phyloP scores from a whole-genome alignment of 805 yeast species.

The Saturnispora kantuleensis region DNA sequence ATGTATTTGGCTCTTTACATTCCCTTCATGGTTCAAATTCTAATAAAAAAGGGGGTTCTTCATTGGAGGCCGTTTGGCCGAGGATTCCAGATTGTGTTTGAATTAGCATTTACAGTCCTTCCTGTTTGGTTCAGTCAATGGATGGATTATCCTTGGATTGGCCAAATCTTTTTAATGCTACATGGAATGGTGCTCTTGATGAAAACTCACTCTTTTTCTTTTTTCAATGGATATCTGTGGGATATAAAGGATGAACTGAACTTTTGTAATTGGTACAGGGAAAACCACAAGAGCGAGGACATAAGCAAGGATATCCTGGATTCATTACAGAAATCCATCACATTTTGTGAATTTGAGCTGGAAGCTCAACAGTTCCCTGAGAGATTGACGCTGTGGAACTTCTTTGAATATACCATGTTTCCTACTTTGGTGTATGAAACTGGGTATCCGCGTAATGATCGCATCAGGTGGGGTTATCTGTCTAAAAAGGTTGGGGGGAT shows the following conservation, averaged over 20 bases:
- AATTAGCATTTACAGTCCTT: slow-evolving; percentile 40
- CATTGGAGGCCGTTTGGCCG: slow-evolving; percentile 62
- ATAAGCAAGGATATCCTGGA: slow-evolving; percentile 24
- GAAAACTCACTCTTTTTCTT: slow-evolving; percentile 93
- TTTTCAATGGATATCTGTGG: slow-evolving; percentile 88
- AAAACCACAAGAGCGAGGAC: slow-evolving; percentile 28
- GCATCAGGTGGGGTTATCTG: slow-evolving; percentile 62
- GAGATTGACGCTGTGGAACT: slow-evolving; percentile 57
- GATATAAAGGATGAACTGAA: slow-evolving; percentile 43
- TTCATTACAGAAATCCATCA: slow-evolving; percentile 38
- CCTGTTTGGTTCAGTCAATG: slow-evolving; percentile 49
- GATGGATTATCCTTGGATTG: slow-evolving; percentile 76
- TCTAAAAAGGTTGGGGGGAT: slow-evolving; percentile 64
- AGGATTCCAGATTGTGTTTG: slow-evolving; percentile 46
- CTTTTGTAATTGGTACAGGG: slow-evolving; percentile 36
- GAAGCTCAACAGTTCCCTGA: slow-evolving; percentile 61
- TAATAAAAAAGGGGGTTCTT: slow-evolving; percentile 35
- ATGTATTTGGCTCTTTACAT: slow-evolving; percentile 67
- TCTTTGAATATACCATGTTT: slow-evolving; percentile 71
- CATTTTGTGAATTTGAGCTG: slow-evolving; percentile 67
- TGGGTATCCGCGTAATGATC: slow-evolving; percentile 66
- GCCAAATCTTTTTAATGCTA: slow-evolving; percentile 70
- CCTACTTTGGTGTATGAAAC: slow-evolving; percentile 84
- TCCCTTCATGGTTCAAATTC: slow-evolving; percentile 47
- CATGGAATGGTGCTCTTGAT: slow-evolving; percentile 81